A percentile compares a stretch with the other conserved stretches of the same genome.
These are phyloP conservation scores for Saccharomycopsis hybrid DNA, from an alignment of 1,139 yeast species.

Conservation along the genomic window DNA sequence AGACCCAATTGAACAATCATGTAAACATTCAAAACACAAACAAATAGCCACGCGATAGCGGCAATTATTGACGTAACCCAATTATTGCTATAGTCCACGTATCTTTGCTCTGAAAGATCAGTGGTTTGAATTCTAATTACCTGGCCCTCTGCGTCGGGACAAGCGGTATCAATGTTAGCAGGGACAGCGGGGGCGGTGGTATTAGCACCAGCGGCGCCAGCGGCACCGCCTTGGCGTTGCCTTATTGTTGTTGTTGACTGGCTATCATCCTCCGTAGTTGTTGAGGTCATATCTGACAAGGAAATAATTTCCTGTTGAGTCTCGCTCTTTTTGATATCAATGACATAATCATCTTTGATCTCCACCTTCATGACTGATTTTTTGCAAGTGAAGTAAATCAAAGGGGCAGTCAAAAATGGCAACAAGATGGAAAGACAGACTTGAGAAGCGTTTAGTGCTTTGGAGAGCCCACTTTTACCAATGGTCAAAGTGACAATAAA, in stretches of 20 bases:
- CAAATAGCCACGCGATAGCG: slow-evolving; percentile 54
- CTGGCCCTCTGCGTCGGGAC: background rate
- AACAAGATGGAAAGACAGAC: slow-evolving; percentile 65
- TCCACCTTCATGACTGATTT: slow-evolving; percentile 56
- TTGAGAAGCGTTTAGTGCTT: slow-evolving; percentile 69
- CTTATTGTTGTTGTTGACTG: background rate
- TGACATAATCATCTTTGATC: slow-evolving; percentile 24
- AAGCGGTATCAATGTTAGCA: background rate
- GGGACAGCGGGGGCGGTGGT: background rate
- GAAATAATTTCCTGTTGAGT: background rate
- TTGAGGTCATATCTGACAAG: background rate
- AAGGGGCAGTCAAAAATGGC: slow-evolving; percentile 72
- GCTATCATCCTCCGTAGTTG: background rate
- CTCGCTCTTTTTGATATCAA: slow-evolving; percentile 8
- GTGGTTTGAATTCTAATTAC: background rate
- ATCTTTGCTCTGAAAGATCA: slow-evolving; percentile 19
- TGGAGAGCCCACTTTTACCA: slow-evolving; percentile 58
- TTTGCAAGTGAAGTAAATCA: slow-evolving; percentile 65
- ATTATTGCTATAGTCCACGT: slow-evolving; percentile 50
- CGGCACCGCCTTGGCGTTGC: background rate
- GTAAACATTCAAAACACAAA: slow-evolving; percentile 59
- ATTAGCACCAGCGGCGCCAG: background rate
- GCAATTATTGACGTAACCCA: slow-evolving; percentile 50
- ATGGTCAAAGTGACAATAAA: slow-evolving; percentile 50
- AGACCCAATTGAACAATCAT: slow-evolving; percentile 59